phyloP scores from a whole-genome alignment of 2,329 filamentous ascomycete genomes.

The Rutstroemia sp. region DNA sequence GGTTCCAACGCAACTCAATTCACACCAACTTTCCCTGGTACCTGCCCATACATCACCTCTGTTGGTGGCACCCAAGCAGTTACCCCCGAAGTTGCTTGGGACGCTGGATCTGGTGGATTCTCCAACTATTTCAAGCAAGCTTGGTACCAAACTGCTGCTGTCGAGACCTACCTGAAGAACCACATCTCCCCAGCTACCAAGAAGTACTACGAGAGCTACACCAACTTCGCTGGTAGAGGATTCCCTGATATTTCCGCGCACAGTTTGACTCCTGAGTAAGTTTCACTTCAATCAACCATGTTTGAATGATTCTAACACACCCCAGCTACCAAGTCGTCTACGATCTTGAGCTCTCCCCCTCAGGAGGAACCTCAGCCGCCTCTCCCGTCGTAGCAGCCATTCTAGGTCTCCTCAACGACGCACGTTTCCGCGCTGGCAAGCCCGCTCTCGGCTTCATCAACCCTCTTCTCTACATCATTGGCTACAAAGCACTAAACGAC shows the following conservation, averaged over 20 bases:
- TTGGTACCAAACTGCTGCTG: constrained; percentile 37
- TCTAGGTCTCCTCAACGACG: constrained; percentile 55
- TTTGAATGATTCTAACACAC: background rate
- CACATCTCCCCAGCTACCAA: constrained; percentile 30
- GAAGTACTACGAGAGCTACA: constrained; percentile 38
- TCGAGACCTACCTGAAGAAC: constrained; percentile 34
- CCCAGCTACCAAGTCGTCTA: constrained; percentile 13
- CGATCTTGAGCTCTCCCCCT: constrained; percentile 14
- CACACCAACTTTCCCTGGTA: constrained; percentile 46
- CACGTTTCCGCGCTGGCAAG: constrained; percentile 43
- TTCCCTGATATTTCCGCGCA: constrained; percentile 43
- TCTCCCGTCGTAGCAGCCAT: constrained; percentile 49
- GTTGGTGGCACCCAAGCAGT: constrained; percentile 22
- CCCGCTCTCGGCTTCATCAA: constrained; percentile 35
- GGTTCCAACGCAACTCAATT: constrained; percentile 47
- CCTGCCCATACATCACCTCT: constrained; percentile 31
- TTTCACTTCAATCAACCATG: background rate
- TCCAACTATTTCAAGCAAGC: constrained; percentile 42
- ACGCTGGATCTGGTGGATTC: constrained; percentile 46
- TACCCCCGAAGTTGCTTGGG: constrained; percentile 33
- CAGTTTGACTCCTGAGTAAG: constrained; percentile 13
- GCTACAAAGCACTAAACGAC: constrained; percentile 31
- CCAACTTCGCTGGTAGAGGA: constrained; percentile 38
- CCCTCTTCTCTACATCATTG: constrained; percentile 32
- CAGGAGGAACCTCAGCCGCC: constrained; percentile 46